phyloP scores from a whole-genome alignment of 495 filamentous ascomycete species.

The Xylaria scruposa region DNA sequence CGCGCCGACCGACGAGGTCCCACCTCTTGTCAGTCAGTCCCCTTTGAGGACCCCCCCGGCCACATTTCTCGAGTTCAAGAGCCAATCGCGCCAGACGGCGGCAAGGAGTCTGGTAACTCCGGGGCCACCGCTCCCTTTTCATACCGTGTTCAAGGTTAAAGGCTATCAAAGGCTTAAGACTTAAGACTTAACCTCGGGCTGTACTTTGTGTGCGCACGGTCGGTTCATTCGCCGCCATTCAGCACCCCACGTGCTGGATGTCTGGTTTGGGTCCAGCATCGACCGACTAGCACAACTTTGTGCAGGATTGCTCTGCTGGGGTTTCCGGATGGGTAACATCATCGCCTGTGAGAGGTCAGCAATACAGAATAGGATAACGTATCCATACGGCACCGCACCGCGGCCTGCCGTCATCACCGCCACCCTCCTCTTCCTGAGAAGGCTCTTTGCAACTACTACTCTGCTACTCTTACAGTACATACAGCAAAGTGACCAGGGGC shows the following conservation, averaged over 20 bases:
- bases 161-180: conserved; percentile 15
- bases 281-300: conserved; percentile 17
- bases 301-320: neutral
- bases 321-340: neutral
- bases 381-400: conserved; percentile 8
- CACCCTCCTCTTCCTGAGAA: neutral
- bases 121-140: neutral
- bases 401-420: neutral
- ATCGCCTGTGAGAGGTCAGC: conserved; percentile 1
- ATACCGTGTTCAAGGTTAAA: neutral
- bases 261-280: neutral
- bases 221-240: conserved; percentile 38
- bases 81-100: neutral
- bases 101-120: neutral
- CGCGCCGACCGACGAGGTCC: conserved; percentile 6
- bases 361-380: neutral
- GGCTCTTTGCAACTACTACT: conserved; percentile 10
- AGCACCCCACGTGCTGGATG: conserved; percentile 39
- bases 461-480: neutral
- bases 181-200: neutral
- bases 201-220: conserved; percentile 19
- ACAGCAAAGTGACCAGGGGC: neutral
- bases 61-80: neutral
- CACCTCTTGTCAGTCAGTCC: conserved; percentile 9
- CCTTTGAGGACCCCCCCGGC: neutral